These are phyloP conservation scores for Ophiocordyceps sinensis DNA, from an alignment of 2,329 filamentous ascomycete species.

Conservation along the genomic window DNA sequence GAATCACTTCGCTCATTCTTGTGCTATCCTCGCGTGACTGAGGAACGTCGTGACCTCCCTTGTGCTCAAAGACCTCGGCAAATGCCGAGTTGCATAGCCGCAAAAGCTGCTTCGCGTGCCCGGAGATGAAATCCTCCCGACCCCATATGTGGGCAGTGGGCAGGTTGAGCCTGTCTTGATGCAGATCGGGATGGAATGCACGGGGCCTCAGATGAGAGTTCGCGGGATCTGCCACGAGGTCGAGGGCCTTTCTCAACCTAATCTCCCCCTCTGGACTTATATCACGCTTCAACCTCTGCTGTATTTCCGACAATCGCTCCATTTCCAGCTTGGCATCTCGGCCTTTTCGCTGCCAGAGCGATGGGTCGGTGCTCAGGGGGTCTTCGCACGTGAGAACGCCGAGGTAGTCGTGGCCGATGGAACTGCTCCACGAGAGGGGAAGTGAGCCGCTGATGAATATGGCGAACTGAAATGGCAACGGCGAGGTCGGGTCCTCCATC, in stretches of 20 bases:
- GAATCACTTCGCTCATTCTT: background rate
- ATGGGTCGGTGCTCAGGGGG: background rate
- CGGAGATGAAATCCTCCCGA: background rate
- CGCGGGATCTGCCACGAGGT: background rate
- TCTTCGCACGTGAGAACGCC: background rate
- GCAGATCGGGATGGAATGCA: background rate
- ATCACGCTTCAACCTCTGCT: background rate
- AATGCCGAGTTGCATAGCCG: background rate
- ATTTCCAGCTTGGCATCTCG: background rate
- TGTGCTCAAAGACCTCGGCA: background rate
- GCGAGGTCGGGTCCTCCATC: background rate
- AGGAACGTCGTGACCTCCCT: conserved; percentile 1
- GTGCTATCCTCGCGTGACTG: background rate
- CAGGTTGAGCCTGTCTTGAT: background rate
- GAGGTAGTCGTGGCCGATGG: background rate
- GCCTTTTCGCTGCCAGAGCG: background rate
- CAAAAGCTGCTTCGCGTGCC: background rate
- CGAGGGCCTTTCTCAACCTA: background rate
- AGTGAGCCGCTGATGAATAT: background rate
- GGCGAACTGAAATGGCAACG: background rate
- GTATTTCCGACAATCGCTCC: background rate
- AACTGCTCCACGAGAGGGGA: background rate
- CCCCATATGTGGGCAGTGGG: conserved; percentile 1
- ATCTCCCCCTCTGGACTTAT: background rate
- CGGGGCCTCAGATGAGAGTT: background rate